Percentiles rank a stretch among this genome's conserved stretches.
Evolutionary conservation across 805 yeast genomes (phyloP).

Genomic region (Tetrapisispora taiwanensis): DNA sequence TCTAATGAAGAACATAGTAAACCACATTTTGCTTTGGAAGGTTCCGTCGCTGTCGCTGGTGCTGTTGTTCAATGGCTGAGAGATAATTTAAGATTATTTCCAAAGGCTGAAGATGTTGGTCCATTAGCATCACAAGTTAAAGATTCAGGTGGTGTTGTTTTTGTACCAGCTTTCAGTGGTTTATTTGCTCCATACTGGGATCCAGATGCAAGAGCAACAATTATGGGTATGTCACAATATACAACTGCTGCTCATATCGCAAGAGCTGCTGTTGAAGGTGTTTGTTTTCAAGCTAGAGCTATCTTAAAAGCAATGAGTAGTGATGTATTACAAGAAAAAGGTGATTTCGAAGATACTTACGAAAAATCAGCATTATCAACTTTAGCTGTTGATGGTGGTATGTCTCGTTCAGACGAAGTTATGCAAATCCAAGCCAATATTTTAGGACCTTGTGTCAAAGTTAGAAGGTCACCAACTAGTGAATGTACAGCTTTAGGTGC

Average conservation of each 20-base stretch:
- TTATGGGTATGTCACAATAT: constrained; percentile 85
- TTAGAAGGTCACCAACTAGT: constrained; percentile 67
- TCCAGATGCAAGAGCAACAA: constrained; percentile 82
- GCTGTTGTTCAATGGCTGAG: constrained; percentile 89
- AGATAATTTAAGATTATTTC: constrained; percentile 77
- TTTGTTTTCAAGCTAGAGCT: constrained; percentile 87
- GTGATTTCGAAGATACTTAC: constrained; percentile 22
- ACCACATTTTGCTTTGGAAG: constrained; percentile 87
- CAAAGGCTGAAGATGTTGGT: constrained; percentile 77
- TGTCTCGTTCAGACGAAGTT: constrained; percentile 83
- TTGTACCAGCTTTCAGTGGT: constrained; percentile 92
- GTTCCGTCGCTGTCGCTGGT: constrained; percentile 94
- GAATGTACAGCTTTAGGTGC: constrained; percentile 96
- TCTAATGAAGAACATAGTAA: constrained; percentile 26
- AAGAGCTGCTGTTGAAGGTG: constrained; percentile 91
- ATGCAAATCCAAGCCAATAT: constrained; percentile 92
- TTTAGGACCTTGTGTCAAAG: constrained; percentile 76
- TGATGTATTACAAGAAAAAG: constrained; percentile 55
- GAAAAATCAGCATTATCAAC: constrained; percentile 43
- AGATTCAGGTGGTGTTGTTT: constrained; percentile 83
- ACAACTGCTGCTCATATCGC: constrained; percentile 89
- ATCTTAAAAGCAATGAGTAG: constrained; percentile 81
- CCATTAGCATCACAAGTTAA: constrained; percentile 77
- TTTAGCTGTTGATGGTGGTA: constrained; percentile 87
- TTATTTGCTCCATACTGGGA: constrained; percentile 96